Base-by-base conservation (phyloP, 2,329 filamentous ascomycete species). In the Monosporascus cannonballus region DNA sequence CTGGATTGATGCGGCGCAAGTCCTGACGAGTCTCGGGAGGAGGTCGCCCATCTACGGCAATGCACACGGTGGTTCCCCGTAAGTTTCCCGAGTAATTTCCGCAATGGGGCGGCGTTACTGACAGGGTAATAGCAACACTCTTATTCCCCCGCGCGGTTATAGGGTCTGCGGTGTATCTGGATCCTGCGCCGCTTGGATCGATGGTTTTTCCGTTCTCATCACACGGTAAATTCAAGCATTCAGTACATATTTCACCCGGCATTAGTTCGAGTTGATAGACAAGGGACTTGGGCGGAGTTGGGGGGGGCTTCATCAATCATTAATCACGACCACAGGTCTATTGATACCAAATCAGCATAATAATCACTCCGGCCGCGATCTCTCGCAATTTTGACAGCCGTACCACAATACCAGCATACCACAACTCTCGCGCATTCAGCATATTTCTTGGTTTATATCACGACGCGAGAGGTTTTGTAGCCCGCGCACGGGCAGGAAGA, bases 71-170 rank as follows among this genome's bases (percentile, higher is more conserved):
- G 92, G 92, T 58, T 87, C 87, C 65, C 84, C 84, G 91, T 96
- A 83, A 71, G 90, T 83, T 45, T 30, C n/a, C 7, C 41, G 25
- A 25, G 17, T 39, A 4, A 8, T 46, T 48, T 51, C n/a, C 18
- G 38, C 34, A 54, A 48, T 20, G 18, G 18, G 6, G 17, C 8
- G 27, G 11, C 7, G 42, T 42, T 57, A 47, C 63, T 69, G 54
- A 70, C 56, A 18, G 17, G 18, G 18, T 51, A 7, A 24, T 61
- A 96, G 93, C 57, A 87, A 92, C 69, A 94, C 86, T 36, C 77
- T 99, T 55, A 89, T 97, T 61, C 90, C 93, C 49, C 94, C 94
- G 11, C 80, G 88, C 60, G 93, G 93, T 48, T 96, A 94, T 72
- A 89, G 79, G 59, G 86, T 97, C 65, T 92, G 89, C 56, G 94